A percentile compares a stretch with the other conserved stretches of the same genome.
Evolutionary conservation across 163 green algal genomes (phyloP).

Genomic region (Volvox carteri): DNA sequence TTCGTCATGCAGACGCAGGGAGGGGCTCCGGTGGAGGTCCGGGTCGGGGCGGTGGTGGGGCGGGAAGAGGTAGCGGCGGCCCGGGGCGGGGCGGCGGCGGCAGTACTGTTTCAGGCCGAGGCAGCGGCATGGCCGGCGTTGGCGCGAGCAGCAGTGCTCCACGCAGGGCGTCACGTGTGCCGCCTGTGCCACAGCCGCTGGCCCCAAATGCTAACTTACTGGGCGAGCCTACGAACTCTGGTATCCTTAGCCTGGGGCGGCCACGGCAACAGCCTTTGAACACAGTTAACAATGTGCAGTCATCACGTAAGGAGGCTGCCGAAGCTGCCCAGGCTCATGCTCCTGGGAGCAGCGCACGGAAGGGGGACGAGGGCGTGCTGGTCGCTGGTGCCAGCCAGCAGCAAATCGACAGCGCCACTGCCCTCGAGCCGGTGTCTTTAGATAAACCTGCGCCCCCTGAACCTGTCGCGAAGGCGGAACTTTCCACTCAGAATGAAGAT

Average conservation of each 20-base stretch:
- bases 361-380: no score
- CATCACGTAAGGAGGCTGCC: neutral
- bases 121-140: neutral
- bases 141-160: neutral
- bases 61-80: neutral
- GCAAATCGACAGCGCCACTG: no score
- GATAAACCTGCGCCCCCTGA: neutral
- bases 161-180: neutral
- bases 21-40: neutral
- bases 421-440: neutral
- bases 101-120: neutral
- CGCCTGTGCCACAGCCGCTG: conserved; percentile 15
- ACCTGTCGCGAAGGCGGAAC: neutral
- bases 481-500: neutral
- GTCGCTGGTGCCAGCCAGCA: no score
- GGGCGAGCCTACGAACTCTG: neutral
- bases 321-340: neutral
- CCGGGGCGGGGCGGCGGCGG: neutral
- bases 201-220: neutral
- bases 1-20: neutral
- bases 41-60: neutral
- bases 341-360: neutral
- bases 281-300: conserved; percentile 16
- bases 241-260: conserved; percentile 37
- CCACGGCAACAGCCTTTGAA: conserved; percentile 20